A percentile compares a stretch with the other conserved stretches of the same genome.
phyloP scores from a whole-genome alignment of 1,284 basidiomycete genomes.

The Leccinum fallax region DNA sequence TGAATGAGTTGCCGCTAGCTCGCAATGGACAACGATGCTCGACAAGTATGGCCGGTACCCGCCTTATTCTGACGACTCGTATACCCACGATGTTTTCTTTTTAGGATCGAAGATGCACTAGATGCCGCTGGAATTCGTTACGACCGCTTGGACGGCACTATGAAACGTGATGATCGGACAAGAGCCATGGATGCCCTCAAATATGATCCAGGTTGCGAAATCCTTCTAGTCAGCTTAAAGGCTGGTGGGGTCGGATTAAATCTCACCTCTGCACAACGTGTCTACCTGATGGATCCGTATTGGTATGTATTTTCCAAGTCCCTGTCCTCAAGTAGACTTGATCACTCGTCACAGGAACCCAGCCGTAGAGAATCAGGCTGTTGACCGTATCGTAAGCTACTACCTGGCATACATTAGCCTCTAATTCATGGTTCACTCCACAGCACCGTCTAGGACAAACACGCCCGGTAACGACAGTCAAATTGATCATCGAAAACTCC shows the following conservation, averaged over 20 bases:
- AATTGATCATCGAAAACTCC: conserved; percentile 90
- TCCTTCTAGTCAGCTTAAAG: conserved; percentile 92
- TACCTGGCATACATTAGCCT: not conserved
- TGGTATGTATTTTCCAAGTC: conserved; percentile 55
- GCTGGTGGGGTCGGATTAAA: conserved; percentile 98
- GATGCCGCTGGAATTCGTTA: conserved; percentile 81
- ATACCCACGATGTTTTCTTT: conserved; percentile 18
- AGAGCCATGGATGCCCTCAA: conserved; percentile 90
- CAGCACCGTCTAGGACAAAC: conserved; percentile 94
- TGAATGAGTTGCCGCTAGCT: conserved; percentile 49
- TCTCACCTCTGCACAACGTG: conserved; percentile 88
- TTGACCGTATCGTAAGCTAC: conserved; percentile 77
- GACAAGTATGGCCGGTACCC: conserved; percentile 66
- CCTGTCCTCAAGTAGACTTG: conserved; percentile 5
- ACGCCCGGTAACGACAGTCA: conserved; percentile 86
- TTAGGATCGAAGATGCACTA: conserved; percentile 86
- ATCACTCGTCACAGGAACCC: conserved; percentile 72
- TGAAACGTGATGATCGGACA: conserved; percentile 92
- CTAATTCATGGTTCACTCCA: conserved; percentile 11
- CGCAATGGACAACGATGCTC: conserved; percentile 95
- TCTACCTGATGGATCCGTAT: conserved; percentile 95
- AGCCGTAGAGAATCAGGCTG: conserved; percentile 94
- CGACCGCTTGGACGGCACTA: conserved; percentile 92
- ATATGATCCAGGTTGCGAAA: conserved; percentile 82
- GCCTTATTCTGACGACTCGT: not conserved